Evolutionary conservation across 2,329 filamentous ascomycete species (phyloP).

Genomic region (Microdochium trichocladiopsis): DNA sequence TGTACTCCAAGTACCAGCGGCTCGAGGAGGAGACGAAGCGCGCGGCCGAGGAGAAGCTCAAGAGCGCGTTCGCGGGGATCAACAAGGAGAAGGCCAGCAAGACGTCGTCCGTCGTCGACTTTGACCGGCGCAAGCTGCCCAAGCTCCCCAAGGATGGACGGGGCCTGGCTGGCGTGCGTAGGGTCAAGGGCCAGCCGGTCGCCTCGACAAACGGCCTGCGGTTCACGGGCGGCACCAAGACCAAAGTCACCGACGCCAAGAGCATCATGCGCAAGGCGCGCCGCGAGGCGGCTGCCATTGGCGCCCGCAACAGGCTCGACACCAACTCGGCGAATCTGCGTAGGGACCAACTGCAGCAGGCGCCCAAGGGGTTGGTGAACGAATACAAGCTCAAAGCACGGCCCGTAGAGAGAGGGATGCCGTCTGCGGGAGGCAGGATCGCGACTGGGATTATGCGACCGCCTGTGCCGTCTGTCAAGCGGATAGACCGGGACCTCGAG

Average conservation of each 20-base stretch:
- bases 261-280: conserved; percentile 49
- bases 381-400: conserved; percentile 39
- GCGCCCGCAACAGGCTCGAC: conserved; percentile 37
- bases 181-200: conserved; percentile 4
- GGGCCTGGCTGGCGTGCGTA: background rate
- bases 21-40: conserved; percentile 50
- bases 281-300: conserved; percentile 48
- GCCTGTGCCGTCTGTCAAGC: conserved; percentile 4
- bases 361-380: conserved; percentile 46
- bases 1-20: conserved; percentile 64
- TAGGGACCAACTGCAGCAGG: conserved; percentile 34
- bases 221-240: conserved; percentile 41
- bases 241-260: conserved; percentile 42
- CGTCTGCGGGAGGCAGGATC: conserved; percentile 3
- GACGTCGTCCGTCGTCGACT: conserved; percentile 44
- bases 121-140: conserved; percentile 36
- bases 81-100: conserved; percentile 51
- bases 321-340: conserved; percentile 26
- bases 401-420: conserved; percentile 11
- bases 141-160: conserved; percentile 24
- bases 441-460: background rate
- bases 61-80: conserved; percentile 48
- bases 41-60: conserved; percentile 50
- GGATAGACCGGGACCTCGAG: conserved; percentile 16
- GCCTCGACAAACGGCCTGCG: conserved; percentile 26